Evolutionary conservation across 257 asterid genomes (phyloP).

Genomic region (Solanum tarapatanum): DNA sequence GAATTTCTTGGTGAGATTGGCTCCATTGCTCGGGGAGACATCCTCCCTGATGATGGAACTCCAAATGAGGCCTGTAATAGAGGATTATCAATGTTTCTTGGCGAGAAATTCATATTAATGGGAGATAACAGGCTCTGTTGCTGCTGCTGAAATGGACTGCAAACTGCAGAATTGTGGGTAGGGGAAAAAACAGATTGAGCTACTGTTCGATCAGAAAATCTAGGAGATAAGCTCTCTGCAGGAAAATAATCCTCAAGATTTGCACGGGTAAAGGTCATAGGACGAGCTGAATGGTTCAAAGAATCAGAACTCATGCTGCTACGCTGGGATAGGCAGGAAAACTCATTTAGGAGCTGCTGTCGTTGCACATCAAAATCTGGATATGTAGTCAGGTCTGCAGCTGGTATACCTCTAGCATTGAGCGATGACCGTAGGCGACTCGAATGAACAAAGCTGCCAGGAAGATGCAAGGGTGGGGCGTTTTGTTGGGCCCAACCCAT

Average conservation of each 20-base stretch:
- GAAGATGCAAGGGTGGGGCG: slow-evolving; percentile 61
- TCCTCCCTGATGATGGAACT: slow-evolving; percentile 51
- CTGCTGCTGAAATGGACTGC: slow-evolving; percentile 69
- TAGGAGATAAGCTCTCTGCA: slow-evolving; percentile 53
- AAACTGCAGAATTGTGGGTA: slow-evolving; percentile 38
- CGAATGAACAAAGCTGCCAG: slow-evolving; percentile 56
- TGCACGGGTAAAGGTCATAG: slow-evolving; percentile 32
- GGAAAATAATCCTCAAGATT: slow-evolving; percentile 61
- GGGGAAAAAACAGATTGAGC: slow-evolving; percentile 51
- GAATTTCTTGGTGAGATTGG: slow-evolving; percentile 69
- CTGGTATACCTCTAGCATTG: slow-evolving; percentile 47
- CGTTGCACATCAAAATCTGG: slow-evolving; percentile 39
- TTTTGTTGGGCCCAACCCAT: slow-evolving; percentile 53
- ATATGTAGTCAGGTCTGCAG: slow-evolving; percentile 26
- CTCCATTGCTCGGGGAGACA: slow-evolving; percentile 60
- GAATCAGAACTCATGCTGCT: slow-evolving; percentile 18
- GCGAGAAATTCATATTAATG: slow-evolving; percentile 43
- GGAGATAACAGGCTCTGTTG: slow-evolving; percentile 61
- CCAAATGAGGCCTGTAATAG: slow-evolving; percentile 42
- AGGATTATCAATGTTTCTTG: slow-evolving; percentile 47
- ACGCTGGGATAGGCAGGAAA: slow-evolving; percentile 24
- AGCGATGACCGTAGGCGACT: slow-evolving; percentile 65
- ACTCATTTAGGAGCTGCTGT: slow-evolving; percentile 38
- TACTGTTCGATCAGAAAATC: slow-evolving; percentile 46
- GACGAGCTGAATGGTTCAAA: slow-evolving; percentile 38